Base-by-base conservation (phyloP, 148 eudicot genomes). In the Chenopodium album region DNA sequence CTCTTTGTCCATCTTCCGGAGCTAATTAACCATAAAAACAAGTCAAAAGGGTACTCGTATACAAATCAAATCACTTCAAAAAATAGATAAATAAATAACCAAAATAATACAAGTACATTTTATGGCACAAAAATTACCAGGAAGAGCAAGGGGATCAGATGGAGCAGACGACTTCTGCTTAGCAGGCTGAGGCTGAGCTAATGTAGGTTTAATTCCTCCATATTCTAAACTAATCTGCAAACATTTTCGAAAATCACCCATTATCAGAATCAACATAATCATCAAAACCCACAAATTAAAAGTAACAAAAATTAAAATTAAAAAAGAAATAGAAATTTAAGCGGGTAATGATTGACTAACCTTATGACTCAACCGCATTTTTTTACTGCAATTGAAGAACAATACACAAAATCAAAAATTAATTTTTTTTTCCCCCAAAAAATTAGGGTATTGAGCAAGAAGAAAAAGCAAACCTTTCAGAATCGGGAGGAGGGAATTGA, bases 351-450 rank as follows among this genome's bases (percentile, higher is more conserved):
- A 50, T 64, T 64, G 12, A 85, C 94, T 81, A 79, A 97, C 98
- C 98, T 96, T 97, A 73, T 94, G 90, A 80, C 90, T 92, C 79
- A 83, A 54, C 77, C 99, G 90, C 66, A 97, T 92, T 91, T 88
- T 92, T 87, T 94, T 94, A 89, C 99, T 97, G 97, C 88, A 70
- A 70, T 75, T 26, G 7, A 66, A n/a, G 7, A 34, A 70, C 2
- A 41, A 50, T 50, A 48, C 11, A 9, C 54, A 41, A 71, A 59
- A 14, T 59, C 8, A 69, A 68, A 78, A 76, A 76, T 2, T 0
- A 63, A 41, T 5, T 37, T 37, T 5, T 37, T 37, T 37, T 37
- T 48, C 1, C 13, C 8, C 62, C 2, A 73, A 5, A 46, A 75
- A 54, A 78, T 44, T 85, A 80, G 87, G 89, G 88, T 76, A 84